These are phyloP conservation scores for Cymbopogon citratus DNA, from an alignment of 176 grass and related monocot genomes.

Conservation along the genomic window DNA sequence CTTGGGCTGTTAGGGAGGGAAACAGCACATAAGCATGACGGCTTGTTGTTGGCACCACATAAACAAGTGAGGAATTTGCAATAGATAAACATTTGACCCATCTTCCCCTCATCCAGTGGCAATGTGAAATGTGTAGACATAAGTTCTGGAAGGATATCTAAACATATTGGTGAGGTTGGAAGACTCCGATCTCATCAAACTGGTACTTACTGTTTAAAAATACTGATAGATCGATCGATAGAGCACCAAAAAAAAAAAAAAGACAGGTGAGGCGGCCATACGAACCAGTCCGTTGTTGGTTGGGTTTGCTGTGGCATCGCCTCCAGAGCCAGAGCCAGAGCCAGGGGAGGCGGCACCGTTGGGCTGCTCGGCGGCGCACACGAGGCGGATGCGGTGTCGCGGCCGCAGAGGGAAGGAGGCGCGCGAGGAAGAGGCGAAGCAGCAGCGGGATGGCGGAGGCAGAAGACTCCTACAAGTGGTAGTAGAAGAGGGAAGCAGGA, in stretches of 20 bases:
- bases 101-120: neutral
- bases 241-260: no score
- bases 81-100: neutral
- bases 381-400: constrained; percentile 2
- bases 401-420: constrained; percentile 4
- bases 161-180: neutral
- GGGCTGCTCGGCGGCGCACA: constrained; percentile 15
- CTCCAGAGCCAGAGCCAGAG: neutral
- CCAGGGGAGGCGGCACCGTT: constrained; percentile 28
- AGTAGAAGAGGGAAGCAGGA: constrained; percentile 5
- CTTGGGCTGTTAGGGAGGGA: constrained; percentile 49
- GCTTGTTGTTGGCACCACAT: neutral
- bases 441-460: neutral
- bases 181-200: neutral
- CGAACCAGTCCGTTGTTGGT: constrained; percentile 30
- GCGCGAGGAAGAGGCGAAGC: neutral
- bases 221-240: neutral
- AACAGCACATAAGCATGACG: constrained; percentile 22
- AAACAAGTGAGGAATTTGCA: neutral
- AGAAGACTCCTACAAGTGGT: neutral
- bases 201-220: neutral
- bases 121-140: neutral
- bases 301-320: constrained; percentile 15
- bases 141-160: neutral
- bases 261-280: neutral